Base-by-base conservation (phyloP, 1,284 basidiomycete species). In the Trichosporon faecale region DNA sequence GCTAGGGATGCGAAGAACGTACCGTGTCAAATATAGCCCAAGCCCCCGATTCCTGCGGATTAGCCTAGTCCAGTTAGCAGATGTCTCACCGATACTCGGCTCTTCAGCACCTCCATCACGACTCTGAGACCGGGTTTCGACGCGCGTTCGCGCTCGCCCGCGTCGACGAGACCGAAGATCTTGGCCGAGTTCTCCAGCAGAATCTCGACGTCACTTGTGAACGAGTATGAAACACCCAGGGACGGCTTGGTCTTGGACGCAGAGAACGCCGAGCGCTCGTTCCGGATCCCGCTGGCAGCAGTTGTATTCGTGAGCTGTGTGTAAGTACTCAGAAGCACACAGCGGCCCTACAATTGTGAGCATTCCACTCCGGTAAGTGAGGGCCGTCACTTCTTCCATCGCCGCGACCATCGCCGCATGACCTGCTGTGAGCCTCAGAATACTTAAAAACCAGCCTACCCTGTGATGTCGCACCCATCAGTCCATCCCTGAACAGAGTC, bases 21-120 rank as follows among this genome's bases (percentile, higher is more conserved):
- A 82, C 82, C 7, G 82, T 83, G 65, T 83, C 81, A 29, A 82
- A 78, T 6, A 83, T 78, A 0, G 77, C 73, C 82, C 82, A 83
- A 12, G 63, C 64, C 0, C 79, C 80, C 0, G 76, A 72, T 0
- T 76, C 75, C 80, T 82, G 29, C 68, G 65, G 25, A 35, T 25
- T 40, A 18, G 12, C 18, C 2, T 14, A 49, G 1, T 5, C 8
- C 27, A 25, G 35, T 31, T 1, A 31, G 0, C n/a, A 40, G 4
- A 33, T 16, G 27, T 61, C 80, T 75, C 70, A 82, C 82, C 31
- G 78, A 77, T 0, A 79, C 72, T 18, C 77, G 49, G 67, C 80
- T 81, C 75, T 82, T 80, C 33, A 82, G 68, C 1, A 83, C 81
- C 69, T 84, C 82, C 3, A 80, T 79, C 6, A 82, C 72, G 1